phyloP scores from a whole-genome alignment of 306 rosid species.

The Prunus davidiana region DNA sequence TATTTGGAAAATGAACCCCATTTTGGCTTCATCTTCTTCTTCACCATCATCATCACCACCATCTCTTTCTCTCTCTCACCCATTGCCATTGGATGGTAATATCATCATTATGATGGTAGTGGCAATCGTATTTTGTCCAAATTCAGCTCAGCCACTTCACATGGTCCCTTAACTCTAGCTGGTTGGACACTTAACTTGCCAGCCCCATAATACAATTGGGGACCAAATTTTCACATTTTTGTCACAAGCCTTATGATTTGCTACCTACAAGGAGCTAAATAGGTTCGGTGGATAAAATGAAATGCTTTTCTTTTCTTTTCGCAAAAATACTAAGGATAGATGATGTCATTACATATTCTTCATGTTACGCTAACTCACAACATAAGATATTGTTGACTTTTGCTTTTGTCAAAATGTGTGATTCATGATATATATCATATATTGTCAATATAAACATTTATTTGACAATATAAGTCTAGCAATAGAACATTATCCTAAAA shows the following conservation, averaged over 20 bases:
- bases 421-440: too few species aligned
- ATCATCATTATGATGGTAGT: conserved; percentile 39
- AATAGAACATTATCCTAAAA: not conserved
- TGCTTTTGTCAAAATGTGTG: not conserved
- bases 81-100: conserved; percentile 15
- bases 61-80: conserved; percentile 14
- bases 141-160: conserved; percentile 43
- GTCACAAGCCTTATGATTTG: not conserved
- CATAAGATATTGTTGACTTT: not conserved
- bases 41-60: conserved; percentile 32
- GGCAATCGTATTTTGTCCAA: conserved; percentile 51
- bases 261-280: not conserved
- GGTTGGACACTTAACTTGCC: conserved; percentile 24
- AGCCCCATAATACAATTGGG: conserved; percentile 19
- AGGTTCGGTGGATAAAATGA: not conserved
- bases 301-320: not conserved
- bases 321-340: not conserved
- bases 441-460: not conserved
- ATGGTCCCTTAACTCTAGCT: conserved; percentile 33
- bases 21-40: conserved; percentile 62
- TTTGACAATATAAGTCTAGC: not conserved
- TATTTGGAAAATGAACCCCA: conserved; percentile 69
- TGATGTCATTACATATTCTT: not conserved
- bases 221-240: conserved; percentile 19
- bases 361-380: not conserved